A percentile compares a stretch with the other conserved stretches of the same genome.
Evolutionary conservation across 371 early-diverging fungal genomes (phyloP).

Genomic region (Zychaea mexicana): DNA sequence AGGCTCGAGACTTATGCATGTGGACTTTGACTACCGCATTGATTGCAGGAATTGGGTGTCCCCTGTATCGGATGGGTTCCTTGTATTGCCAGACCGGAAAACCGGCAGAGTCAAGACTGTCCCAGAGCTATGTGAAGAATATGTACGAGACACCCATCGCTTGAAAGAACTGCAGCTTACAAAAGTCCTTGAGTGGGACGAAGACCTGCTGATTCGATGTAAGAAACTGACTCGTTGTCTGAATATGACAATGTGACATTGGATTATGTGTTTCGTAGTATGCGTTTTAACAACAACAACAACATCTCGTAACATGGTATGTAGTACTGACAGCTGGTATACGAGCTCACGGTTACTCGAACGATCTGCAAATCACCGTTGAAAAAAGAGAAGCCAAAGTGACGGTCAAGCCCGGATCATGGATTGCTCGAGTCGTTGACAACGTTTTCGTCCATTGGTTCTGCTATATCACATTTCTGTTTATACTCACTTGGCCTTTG

Average conservation of each 20-base stretch:
- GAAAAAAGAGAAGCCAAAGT: conserved; percentile 33
- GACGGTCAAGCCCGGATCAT: conserved; percentile 31
- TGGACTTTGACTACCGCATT: conserved; percentile 34
- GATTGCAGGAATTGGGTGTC: conserved; percentile 33
- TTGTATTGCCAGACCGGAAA: conserved; percentile 32
- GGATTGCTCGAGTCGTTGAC: conserved; percentile 29
- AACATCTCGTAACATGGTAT: no score
- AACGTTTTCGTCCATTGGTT: conserved; percentile 21
- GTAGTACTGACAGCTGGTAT: conserved; percentile 43
- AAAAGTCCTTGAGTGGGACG: conserved; percentile 48
- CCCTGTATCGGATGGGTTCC: conserved; percentile 27
- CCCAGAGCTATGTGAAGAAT: conserved; percentile 42
- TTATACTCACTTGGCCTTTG: conserved; percentile 40
- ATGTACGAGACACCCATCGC: conserved; percentile 29
- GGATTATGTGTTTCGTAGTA: no score
- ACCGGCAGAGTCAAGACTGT: conserved; percentile 33
- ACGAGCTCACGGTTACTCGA: conserved; percentile 32
- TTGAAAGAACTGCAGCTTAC: conserved; percentile 44
- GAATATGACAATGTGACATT: no score
- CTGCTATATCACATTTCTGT: conserved; percentile 36
- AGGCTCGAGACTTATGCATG: background rate
- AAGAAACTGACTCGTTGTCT: background rate
- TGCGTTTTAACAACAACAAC: no score
- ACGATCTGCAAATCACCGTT: conserved; percentile 32
- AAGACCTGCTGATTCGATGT: conserved; percentile 36